These are phyloP conservation scores for Globisporangium cystogenes DNA, from an alignment of 352 stramenopile species.

Conservation along the genomic window DNA sequence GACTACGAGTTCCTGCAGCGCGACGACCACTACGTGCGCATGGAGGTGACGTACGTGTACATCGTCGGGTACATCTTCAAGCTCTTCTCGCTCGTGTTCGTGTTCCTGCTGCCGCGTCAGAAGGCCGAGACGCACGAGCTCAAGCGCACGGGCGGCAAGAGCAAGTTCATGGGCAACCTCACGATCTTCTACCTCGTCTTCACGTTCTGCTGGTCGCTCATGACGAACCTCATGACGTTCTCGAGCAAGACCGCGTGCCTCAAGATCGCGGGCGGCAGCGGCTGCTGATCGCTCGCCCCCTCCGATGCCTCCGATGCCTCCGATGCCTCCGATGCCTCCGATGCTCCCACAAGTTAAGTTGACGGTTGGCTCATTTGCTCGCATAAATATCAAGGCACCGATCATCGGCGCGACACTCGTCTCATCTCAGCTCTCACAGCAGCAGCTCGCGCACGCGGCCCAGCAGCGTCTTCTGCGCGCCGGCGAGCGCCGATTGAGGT, in stretches of 20 bases:
- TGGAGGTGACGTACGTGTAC: conserved; percentile 20
- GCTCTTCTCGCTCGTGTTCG: conserved; percentile 16
- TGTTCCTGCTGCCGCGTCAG: conserved; percentile 19
- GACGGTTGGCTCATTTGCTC: too few species aligned
- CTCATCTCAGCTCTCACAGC: too few species aligned
- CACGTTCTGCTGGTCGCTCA: conserved; percentile 15
- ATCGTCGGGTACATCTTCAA: conserved; percentile 16
- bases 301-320: too few species aligned
- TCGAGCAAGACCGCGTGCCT: conserved; percentile 12
- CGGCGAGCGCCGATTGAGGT: too few species aligned
- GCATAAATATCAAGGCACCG: not conserved
- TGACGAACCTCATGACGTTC: conserved; percentile 20
- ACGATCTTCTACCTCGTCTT: conserved; percentile 15
- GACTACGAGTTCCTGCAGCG: conserved; percentile 12
- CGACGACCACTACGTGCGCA: conserved; percentile 16
- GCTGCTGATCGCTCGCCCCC: conserved; percentile 25
- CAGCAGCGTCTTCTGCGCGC: not conserved
- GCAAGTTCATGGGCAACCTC: conserved; percentile 13
- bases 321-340: too few species aligned
- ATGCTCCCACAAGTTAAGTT: too few species aligned
- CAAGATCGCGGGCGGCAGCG: conserved; percentile 7
- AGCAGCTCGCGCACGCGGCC: conserved; percentile 10
- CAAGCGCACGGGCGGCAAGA: conserved; percentile 19
- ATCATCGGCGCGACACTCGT: too few species aligned
- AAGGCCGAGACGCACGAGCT: conserved; percentile 21